phyloP scores from a whole-genome alignment of 2,329 filamentous ascomycete species.

The Incumbomyces delicatus region DNA sequence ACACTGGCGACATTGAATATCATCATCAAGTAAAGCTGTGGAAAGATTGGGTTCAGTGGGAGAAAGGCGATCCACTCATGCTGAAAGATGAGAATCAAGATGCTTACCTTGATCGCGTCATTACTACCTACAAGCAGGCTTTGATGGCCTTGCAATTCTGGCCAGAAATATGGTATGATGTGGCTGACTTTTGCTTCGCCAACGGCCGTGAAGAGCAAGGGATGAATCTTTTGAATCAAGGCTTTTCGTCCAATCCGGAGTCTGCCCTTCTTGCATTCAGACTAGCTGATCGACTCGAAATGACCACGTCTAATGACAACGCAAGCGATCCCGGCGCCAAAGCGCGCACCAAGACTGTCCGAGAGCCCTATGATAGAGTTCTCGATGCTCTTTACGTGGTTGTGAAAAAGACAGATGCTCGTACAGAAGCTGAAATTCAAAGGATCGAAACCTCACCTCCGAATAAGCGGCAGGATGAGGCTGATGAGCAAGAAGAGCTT shows the following conservation, averaged over 20 bases:
- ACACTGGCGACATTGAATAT: slow-evolving; percentile 78
- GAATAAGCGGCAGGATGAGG: slow-evolving; percentile 25
- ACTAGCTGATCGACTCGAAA: slow-evolving; percentile 77
- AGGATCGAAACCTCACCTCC: slow-evolving; percentile 43
- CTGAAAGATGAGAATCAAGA: slow-evolving; percentile 70
- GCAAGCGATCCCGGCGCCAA: slow-evolving; percentile 54
- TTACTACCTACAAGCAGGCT: slow-evolving; percentile 90
- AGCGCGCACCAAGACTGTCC: slow-evolving; percentile 60
- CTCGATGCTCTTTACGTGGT: slow-evolving; percentile 82
- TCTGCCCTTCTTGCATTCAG: slow-evolving; percentile 84
- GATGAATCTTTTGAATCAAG: slow-evolving; percentile 68
- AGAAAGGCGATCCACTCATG: slow-evolving; percentile 84
- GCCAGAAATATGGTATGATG: slow-evolving; percentile 93
- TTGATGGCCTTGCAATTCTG: slow-evolving; percentile 89
- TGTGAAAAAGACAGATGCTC: slow-evolving; percentile 59
- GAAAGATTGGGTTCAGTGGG: slow-evolving; percentile 92
- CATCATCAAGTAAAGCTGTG: slow-evolving; percentile 75
- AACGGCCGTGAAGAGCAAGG: slow-evolving; percentile 64
- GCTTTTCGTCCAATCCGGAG: slow-evolving; percentile 83
- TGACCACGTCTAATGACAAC: slow-evolving; percentile 66
- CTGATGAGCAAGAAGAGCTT: slow-evolving; percentile 43
- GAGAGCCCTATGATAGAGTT: slow-evolving; percentile 73
- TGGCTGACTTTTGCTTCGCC: slow-evolving; percentile 81
- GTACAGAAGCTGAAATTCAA: slow-evolving; percentile 52
- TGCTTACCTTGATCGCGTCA: slow-evolving; percentile 64